Conservation (phyloP, 108 stramenopile genomes). For the Skeletonema grethae region DNA sequence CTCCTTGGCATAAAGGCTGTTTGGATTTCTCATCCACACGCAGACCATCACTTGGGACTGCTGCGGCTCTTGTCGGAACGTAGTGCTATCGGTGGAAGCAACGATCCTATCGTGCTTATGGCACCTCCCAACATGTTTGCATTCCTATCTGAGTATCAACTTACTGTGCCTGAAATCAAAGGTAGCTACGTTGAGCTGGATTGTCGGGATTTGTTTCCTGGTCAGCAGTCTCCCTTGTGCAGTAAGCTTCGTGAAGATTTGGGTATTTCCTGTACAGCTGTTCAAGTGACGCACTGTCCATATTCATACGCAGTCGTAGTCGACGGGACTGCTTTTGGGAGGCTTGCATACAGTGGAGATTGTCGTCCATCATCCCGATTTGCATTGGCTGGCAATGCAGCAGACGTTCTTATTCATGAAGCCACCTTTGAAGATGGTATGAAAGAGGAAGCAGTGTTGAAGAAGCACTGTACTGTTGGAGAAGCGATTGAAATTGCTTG, state of each 20-base stretch:
- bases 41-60: conserved; percentile 97
- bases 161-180: conserved; percentile 56
- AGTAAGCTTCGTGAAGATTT: conserved; percentile 51
- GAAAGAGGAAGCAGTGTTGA: conserved; percentile 84
- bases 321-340: conserved; percentile 76
- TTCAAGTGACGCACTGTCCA: conserved; percentile 90
- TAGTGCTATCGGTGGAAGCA: conserved; percentile 29
- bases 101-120: conserved; percentile 79
- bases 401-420: conserved; percentile 95
- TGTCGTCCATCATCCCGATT: conserved; percentile 89
- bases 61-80: conserved; percentile 80
- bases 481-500: conserved; percentile 86
- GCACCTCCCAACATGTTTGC: conserved; percentile 74
- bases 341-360: conserved; percentile 92
- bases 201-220: conserved; percentile 58
- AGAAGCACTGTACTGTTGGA: conserved; percentile 92
- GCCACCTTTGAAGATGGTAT: conserved; percentile 97
- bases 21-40: conserved; percentile 98
- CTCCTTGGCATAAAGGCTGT: conserved; percentile 76
- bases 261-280: conserved; percentile 63
- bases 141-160: conserved; percentile 81
- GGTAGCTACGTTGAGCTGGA: conserved; percentile 73
- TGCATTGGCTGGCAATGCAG: conserved; percentile 62
- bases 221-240: conserved; percentile 29
- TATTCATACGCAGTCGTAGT: conserved; percentile 88